Base-by-base conservation (phyloP, 768 basidiomycete species). In the Termitomyces sp. region DNA sequence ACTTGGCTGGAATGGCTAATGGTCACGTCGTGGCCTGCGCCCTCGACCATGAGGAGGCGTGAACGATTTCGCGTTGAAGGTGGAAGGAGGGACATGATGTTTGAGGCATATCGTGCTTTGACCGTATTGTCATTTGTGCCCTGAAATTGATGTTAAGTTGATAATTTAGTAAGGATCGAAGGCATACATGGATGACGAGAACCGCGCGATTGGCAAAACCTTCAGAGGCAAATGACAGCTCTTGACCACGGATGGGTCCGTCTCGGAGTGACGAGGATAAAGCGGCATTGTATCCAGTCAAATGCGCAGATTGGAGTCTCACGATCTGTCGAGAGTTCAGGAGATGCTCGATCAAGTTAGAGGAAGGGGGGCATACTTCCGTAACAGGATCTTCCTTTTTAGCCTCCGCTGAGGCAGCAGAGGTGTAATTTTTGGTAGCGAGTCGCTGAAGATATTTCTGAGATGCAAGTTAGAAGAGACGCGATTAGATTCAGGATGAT, bases 251-350 rank as follows among this genome's bases (percentile, higher is more conserved):
- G 32, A 91, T 75, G 14, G 89, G 89, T 1, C 89, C 89, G 41
- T 87, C 82, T 36, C 89, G 81, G 28, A 91, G 74, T 3, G 85
- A 88, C 5, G 88, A 90, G 0, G 89, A 89, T n/a, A 91, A 73
- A 0, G 89, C 89, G 23, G 82, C 79, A 63, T 91, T 89, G 68
- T 84, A 91, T 4, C 89, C 83, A 0, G 86, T 82, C 5, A 91
- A 78, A 66, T 89, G 85, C 1, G 89, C 89, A 0, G 87, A 87
- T 71, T 91, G 89, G 13, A 89, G 74, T n/a, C 88, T 81, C 0
- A 91, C 84, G 57, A 91, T 85, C 84, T 88, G 61, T 32, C 2
- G 12, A 4, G 20, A 7, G 30, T 23, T 50, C 46, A 28, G 28
- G 13, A 40, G 18, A 7, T 32, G 47, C 13, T 43, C n/a, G 30